Base-by-base conservation (phyloP, 129 eudicot species). In the carrot (Daucus carota) region DNA sequence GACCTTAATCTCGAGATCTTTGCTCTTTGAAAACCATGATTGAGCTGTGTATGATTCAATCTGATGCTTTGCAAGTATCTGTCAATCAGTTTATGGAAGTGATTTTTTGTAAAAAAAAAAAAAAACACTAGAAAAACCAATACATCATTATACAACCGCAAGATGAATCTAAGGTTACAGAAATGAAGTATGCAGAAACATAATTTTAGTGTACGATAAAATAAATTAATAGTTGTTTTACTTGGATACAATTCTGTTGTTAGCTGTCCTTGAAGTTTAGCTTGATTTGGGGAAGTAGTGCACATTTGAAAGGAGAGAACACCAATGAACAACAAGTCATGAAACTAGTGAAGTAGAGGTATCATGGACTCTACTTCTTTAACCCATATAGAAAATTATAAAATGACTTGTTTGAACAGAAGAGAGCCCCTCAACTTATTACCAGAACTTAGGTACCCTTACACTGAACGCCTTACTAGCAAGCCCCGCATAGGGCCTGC, bases 1-100 rank as follows among this genome's bases (percentile, higher is more conserved):
- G 1, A 91, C 97, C 96, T 89, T 92, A 75, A 84, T 86, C 81
- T 83, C 78, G 17, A 92, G 93, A 75, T 86, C 88, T 80, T 78
- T 83, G 71, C 83, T 85, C 77, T 89, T 84, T 70, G 84, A 70
- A 81, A 80, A 78, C 97, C 97, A 92, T 52, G 92, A 89, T 76
- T 86, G 85, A 72, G 89, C 84, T 12, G 97, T 92, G 74, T 84
- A 81, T 72, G 81, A 62, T 73, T 88, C 96, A 70, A 92, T 86
- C 76, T 90, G 88, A 71, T 84, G 90, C 86, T 86, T 92, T 18
- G 85, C 90, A 26, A 87, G 77, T 41, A 92, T 63, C 92, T 89
- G 80, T n/a, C 65, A 57, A 57, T 12, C 54, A 8, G 31, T 7
- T n/a, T 22, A 57, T n/a, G 31, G 31, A 57, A 31, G 65, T 57